These are phyloP conservation scores for Diatrype stigma DNA, from an alignment of 2,329 filamentous ascomycete species.

Conservation along the genomic window DNA sequence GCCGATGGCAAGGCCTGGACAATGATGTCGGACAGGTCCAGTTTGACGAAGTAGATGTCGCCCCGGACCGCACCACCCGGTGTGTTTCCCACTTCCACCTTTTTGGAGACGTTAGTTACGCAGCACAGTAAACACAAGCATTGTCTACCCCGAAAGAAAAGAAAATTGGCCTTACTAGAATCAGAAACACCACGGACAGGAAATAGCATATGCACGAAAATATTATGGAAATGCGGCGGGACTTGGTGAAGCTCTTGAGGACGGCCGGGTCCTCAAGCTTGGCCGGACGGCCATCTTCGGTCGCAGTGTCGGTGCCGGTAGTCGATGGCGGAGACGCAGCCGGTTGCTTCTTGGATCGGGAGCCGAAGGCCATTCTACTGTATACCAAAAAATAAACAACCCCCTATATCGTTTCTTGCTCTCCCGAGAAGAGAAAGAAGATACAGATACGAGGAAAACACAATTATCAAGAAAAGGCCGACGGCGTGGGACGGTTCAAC, in stretches of 20 bases:
- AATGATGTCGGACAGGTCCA: slow-evolving; percentile 80
- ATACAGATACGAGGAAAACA: too few relatives aligned
- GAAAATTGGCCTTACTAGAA: slow-evolving; percentile 53
- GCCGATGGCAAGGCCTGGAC: slow-evolving; percentile 60
- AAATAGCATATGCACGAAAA: slow-evolving; percentile 68
- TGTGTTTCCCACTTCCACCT: slow-evolving; percentile 70
- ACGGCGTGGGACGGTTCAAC: not conserved
- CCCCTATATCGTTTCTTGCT: too few relatives aligned
- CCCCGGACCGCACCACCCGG: slow-evolving; percentile 57
- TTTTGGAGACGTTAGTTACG: slow-evolving; percentile 2
- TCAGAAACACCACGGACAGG: slow-evolving; percentile 70
- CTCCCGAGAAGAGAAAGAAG: too few relatives aligned
- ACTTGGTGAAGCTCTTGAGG: slow-evolving; percentile 45
- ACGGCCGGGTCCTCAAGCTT: slow-evolving; percentile 18
- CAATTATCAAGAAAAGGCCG: too few relatives aligned
- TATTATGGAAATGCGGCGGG: slow-evolving; percentile 58
- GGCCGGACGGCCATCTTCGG: not conserved
- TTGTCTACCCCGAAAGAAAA: not conserved
- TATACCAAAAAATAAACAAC: too few relatives aligned
- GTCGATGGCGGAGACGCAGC: not conserved
- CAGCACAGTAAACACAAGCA: slow-evolving; percentile 7
- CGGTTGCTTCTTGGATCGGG: not conserved
- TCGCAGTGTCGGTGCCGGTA: not conserved
- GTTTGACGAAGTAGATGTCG: slow-evolving; percentile 77
- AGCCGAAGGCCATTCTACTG: too few relatives aligned